Evolutionary conservation across 495 filamentous ascomycete genomes (phyloP).

Genomic region (Podospora appendiculata): DNA sequence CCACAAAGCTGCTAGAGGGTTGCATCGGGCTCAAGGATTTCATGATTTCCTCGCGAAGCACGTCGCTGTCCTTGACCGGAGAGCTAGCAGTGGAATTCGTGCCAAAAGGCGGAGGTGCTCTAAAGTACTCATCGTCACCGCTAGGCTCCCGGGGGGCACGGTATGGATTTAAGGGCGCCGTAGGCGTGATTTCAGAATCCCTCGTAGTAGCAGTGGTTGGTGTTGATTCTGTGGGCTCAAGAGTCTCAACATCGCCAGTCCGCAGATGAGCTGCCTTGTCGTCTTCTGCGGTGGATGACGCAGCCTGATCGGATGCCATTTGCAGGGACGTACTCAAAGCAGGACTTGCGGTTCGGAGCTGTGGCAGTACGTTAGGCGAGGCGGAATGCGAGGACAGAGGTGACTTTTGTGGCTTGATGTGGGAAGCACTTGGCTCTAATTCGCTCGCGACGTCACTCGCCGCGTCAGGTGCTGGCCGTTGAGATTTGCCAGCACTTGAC

Average conservation of each 20-base stretch:
- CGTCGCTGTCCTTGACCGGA: constrained; percentile 65
- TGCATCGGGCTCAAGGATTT: constrained; percentile 54
- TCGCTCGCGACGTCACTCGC: not conserved
- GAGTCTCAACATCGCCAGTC: no score
- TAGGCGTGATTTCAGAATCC: constrained; percentile 29
- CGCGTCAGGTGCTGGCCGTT: not conserved
- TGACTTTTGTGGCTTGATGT: not conserved
- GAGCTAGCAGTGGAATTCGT: constrained; percentile 49
- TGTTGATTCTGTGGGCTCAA: not conserved
- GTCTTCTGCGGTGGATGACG: not conserved
- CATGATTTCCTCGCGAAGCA: constrained; percentile 73
- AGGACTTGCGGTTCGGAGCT: constrained; percentile 7
- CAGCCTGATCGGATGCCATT: not conserved
- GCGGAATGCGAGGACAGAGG: not conserved
- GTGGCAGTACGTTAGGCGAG: not conserved
- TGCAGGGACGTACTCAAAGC: constrained; percentile 2
- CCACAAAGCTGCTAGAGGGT: constrained; percentile 3
- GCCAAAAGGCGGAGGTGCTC: constrained; percentile 37
- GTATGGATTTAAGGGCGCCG: constrained; percentile 42
- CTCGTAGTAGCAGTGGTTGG: constrained; percentile 9
- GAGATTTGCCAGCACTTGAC: not conserved
- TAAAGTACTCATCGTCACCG: constrained; percentile 10
- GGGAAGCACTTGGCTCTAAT: not conserved
- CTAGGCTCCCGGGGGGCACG: constrained; percentile 13
- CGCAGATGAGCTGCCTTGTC: no score